Conservation (phyloP, 2,329 filamentous ascomycete species). For the Trichoderma sp. region DNA sequence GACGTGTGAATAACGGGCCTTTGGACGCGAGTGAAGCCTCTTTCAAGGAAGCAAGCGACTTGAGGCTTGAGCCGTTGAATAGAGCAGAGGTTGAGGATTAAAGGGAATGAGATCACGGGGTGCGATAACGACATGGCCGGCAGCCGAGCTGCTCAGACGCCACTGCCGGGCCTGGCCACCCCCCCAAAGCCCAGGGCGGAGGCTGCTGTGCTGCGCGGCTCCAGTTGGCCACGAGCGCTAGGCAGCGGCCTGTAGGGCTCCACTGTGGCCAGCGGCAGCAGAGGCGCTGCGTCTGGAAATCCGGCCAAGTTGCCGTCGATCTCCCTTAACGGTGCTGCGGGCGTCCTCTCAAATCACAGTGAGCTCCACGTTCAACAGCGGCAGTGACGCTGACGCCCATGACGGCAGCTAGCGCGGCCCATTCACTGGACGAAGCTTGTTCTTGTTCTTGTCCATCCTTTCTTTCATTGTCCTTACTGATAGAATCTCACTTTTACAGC, state of each 20-base stretch:
- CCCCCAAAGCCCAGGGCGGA: neutral
- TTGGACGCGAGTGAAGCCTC: neutral
- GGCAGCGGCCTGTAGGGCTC: conserved; percentile 5
- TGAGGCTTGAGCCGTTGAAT: neutral
- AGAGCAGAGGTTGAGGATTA: conserved; percentile 20
- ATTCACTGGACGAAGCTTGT: conserved; percentile 1
- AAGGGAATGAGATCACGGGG: conserved; percentile 25
- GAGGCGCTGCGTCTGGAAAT: conserved; percentile 31
- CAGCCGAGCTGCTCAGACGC: conserved; percentile 8
- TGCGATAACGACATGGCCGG: conserved; percentile 19
- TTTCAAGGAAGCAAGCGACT: neutral
- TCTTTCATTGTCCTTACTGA: neutral
- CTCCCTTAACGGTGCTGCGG: neutral
- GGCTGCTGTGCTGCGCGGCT: conserved; percentile 9
- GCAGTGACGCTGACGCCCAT: neutral
- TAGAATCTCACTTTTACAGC: neutral
- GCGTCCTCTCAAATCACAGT: neutral
- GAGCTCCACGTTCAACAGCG: neutral
- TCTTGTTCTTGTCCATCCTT: neutral
- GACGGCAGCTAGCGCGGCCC: neutral
- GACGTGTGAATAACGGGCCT: neutral
- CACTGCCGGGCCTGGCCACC: conserved; percentile 3
- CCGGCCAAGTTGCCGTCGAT: conserved; percentile 36
- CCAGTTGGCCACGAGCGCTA: conserved; percentile 9
- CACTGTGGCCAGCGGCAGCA: neutral